Percentiles rank a stretch among this genome's conserved stretches.
phyloP scores from a whole-genome alignment of 2,329 filamentous ascomycete genomes.

The Penicillium crustosum region DNA sequence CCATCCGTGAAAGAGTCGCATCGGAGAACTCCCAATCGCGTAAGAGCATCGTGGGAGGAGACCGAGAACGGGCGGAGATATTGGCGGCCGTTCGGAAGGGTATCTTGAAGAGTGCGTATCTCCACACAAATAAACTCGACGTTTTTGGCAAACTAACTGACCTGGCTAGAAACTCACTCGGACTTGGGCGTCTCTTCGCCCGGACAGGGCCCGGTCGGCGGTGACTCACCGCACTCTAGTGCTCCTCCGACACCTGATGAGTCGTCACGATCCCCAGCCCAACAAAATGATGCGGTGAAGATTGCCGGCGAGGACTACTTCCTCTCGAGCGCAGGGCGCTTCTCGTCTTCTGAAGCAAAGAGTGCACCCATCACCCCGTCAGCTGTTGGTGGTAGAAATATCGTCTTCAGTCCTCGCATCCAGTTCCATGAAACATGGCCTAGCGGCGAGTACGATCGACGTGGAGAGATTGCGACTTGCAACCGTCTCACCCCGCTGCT shows the following conservation, averaged over 20 bases:
- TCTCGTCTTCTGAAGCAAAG: slow-evolving; percentile 69
- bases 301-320: slow-evolving; percentile 90
- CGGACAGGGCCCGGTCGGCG: slow-evolving; percentile 62
- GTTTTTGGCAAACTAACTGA: slow-evolving; percentile 1
- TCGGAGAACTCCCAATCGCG: slow-evolving; percentile 57
- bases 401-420: slow-evolving; percentile 84
- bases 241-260: slow-evolving; percentile 88
- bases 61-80: slow-evolving; percentile 86
- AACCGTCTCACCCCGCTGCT: slow-evolving; percentile 96
- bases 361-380: slow-evolving; percentile 79
- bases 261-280: slow-evolving; percentile 58
- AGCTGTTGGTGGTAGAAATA: slow-evolving; percentile 49
- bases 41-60: slow-evolving; percentile 88
- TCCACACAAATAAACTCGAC: neutral
- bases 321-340: slow-evolving; percentile 65
- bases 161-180: slow-evolving; percentile 45
- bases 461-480: slow-evolving; percentile 95
- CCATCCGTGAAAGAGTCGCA: slow-evolving; percentile 34
- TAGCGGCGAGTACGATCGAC: slow-evolving; percentile 89
- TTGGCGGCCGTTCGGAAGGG: slow-evolving; percentile 91
- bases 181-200: slow-evolving; percentile 69
- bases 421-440: slow-evolving; percentile 97
- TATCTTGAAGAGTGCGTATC: slow-evolving; percentile 78
- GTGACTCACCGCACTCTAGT: slow-evolving; percentile 79
- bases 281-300: slow-evolving; percentile 67